Conservation (phyloP, 1,284 basidiomycete genomes). For the Cutaneotrichosporon dermatis region DNA sequence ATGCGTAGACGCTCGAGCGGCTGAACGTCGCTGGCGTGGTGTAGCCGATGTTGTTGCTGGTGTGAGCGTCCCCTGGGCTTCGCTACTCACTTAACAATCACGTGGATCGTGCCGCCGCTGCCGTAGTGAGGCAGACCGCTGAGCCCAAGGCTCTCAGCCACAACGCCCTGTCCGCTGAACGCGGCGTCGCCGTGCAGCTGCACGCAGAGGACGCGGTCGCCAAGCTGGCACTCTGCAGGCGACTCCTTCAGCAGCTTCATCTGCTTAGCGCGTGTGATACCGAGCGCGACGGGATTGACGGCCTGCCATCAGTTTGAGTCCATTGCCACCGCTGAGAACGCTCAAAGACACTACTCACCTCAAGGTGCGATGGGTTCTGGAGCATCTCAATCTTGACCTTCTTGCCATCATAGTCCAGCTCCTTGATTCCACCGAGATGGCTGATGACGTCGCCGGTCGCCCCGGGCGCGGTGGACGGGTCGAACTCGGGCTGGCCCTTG, state of each 20-base stretch:
- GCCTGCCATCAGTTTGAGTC: constrained; percentile 51
- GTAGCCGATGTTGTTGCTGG: constrained; percentile 68
- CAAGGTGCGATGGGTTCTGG: constrained; percentile 83
- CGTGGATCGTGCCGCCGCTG: constrained; percentile 77
- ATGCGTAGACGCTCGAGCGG: constrained; percentile 79
- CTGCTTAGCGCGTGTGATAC: constrained; percentile 87
- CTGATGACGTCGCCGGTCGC: constrained; percentile 80
- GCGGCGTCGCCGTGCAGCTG: constrained; percentile 86
- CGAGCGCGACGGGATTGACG: constrained; percentile 75
- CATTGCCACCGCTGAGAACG: no score
- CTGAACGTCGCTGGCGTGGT: constrained; percentile 78
- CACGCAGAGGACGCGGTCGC: constrained; percentile 79
- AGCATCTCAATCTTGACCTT: constrained; percentile 67
- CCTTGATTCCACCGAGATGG: constrained; percentile 59
- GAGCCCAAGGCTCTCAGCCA: constrained; percentile 80
- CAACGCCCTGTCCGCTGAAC: constrained; percentile 80
- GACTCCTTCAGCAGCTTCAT: constrained; percentile 67
- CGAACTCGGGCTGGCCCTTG: constrained; percentile 66
- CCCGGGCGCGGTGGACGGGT: constrained; percentile 58
- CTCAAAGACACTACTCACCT: constrained; percentile 28
- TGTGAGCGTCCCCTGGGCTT: not conserved
- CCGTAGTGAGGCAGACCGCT: constrained; percentile 84
- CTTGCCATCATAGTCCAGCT: constrained; percentile 47
- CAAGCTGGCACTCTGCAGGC: constrained; percentile 65
- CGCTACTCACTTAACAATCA: constrained; percentile 77